Percentiles rank a stretch among this genome's conserved stretches.
phyloP scores from a whole-genome alignment of 306 rosid genomes.

The Alnus glutinosa region DNA sequence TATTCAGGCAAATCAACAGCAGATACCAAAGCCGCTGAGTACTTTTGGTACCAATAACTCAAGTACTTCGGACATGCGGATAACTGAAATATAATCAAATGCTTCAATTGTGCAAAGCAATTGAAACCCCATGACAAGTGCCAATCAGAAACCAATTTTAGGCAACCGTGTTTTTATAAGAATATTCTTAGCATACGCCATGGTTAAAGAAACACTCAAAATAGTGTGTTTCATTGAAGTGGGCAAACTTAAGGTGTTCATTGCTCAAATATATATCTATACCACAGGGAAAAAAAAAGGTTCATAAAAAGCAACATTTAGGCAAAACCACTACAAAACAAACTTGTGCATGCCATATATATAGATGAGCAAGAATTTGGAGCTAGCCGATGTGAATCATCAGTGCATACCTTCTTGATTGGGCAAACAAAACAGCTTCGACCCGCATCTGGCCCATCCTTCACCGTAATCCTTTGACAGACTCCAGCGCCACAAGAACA shows the following conservation, averaged over 20 bases:
- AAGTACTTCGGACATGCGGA: neutral
- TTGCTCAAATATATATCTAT: no score
- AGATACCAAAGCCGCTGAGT: neutral
- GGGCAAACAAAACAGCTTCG: conserved; percentile 38
- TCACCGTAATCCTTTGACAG: neutral
- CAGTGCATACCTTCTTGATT: conserved; percentile 37
- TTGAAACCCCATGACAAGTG: neutral
- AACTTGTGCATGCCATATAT: no score
- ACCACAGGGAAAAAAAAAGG: no score
- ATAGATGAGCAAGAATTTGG: neutral
- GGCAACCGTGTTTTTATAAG: neutral
- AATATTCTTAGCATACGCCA: neutral
- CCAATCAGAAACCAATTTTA: neutral
- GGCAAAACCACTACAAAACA: neutral
- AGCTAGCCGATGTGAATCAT: neutral
- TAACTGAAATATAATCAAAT: neutral
- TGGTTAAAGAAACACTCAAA: neutral
- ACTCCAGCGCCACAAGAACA: conserved; percentile 28
- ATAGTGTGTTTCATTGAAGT: neutral
- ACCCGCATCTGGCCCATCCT: neutral
- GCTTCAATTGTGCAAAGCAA: neutral
- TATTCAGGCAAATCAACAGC: neutral
- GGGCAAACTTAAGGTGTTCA: neutral
- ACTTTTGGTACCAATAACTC: neutral
- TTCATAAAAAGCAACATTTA: neutral